Base-by-base conservation (phyloP, 805 yeast genomes). In the Cyberlindnera mrakii region DNA sequence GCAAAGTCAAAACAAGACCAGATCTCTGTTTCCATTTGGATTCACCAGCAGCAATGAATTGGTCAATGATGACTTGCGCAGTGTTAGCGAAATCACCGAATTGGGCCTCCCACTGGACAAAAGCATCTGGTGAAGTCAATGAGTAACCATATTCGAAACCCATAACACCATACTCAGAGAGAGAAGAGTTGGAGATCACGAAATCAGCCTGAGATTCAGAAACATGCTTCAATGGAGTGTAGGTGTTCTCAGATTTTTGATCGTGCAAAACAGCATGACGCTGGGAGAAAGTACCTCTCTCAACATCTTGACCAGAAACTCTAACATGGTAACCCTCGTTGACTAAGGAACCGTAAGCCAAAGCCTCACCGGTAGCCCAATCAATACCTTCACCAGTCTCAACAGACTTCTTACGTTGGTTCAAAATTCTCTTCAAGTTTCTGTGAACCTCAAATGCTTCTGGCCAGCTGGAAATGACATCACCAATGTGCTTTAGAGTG, bases 71-170 rank as follows among this genome's bases (percentile, higher is more conserved):
- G 51, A 93, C 98, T 74, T 93, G 99, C 16, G 97, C 99, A 54
- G 98, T 93, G 77, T 93, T 93, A 60, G 99, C 99, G 61, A 93
- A 93, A 72, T 93, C 99, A 79, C 99, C 99, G 59, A 93, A 93
- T 75, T 93, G 99, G 45, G 98, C 99, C 73, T 93, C 99, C 99
- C 99, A 93, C 74, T 85, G 83, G 41, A 91, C 97, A 46, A 87
- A 78, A 43, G 96, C 93, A 63, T 93, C 97, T 55, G 99, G 99
- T 40, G 95, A 86, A 48, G 96, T 87, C 68, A 93, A 76, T 7
- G 98, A 91, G 75, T 93, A 93, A 72, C 99, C 99, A 65, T 93
- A 93, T 72, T 93, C 99, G 66, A 87, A 93, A 57, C 99, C 98
- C 91, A 93, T 84, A 45, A 88, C 97, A 79, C 99, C 99, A 67